Conservation (phyloP, 2,329 filamentous ascomycete species). For the Canariomyces notabilis region DNA sequence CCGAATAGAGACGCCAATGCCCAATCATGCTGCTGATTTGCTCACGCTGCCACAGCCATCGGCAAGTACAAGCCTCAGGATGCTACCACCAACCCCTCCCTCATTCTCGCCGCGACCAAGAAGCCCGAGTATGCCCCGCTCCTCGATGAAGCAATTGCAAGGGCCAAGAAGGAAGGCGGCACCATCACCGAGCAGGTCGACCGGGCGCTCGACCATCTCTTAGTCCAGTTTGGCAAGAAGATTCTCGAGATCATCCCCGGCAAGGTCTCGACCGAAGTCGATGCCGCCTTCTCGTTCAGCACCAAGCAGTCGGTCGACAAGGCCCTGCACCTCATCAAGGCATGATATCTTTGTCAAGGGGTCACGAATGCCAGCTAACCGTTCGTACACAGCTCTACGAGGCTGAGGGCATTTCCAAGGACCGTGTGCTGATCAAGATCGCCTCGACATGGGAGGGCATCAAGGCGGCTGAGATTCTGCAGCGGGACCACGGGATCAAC, state of each 20-base stretch:
- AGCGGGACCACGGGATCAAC: slow-evolving; percentile 95
- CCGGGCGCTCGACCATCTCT: slow-evolving; percentile 81
- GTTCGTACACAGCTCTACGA: slow-evolving; percentile 72
- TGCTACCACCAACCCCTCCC: slow-evolving; percentile 98
- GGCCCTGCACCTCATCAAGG: slow-evolving; percentile 94
- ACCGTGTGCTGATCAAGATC: slow-evolving; percentile 96
- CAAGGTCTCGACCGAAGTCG: slow-evolving; percentile 98
- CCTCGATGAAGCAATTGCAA: slow-evolving; percentile 78
- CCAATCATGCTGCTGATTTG: not conserved
- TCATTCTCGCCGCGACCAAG: slow-evolving; percentile 97
- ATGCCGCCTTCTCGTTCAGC: slow-evolving; percentile 93
- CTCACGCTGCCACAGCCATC: slow-evolving; percentile 62
- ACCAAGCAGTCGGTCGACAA: slow-evolving; percentile 88
- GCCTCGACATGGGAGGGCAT: slow-evolving; percentile 99
- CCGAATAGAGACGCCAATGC: not conserved
- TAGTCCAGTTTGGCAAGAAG: slow-evolving; percentile 97
- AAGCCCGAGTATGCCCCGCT: slow-evolving; percentile 93
- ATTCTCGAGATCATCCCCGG: slow-evolving; percentile 95
- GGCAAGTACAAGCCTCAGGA: slow-evolving; percentile 99
- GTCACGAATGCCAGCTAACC: not conserved
- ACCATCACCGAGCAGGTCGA: slow-evolving; percentile 79
- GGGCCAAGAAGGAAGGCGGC: slow-evolving; percentile 72
- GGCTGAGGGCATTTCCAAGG: slow-evolving; percentile 83
- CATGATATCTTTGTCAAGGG: slow-evolving; percentile 43
- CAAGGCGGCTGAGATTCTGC: slow-evolving; percentile 95